Base-by-base conservation (phyloP, 176 grass and related monocot species). In the Neostapfia colusana region DNA sequence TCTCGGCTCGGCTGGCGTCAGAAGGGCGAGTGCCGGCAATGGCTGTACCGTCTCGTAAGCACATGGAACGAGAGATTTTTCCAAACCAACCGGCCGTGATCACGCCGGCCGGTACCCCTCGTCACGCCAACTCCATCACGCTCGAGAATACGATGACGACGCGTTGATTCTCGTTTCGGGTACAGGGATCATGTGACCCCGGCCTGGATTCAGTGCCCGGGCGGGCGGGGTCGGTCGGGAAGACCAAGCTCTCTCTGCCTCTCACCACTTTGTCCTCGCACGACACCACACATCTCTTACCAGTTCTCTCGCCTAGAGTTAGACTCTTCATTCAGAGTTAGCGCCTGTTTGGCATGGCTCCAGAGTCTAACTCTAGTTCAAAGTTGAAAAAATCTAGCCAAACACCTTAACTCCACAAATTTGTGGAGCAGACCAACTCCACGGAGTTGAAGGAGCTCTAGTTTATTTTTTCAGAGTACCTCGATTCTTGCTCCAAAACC, bases 121-220 rank as follows among this genome's bases (percentile, higher is more conserved):
- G 51, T 4, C 51, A 54, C 9, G 76, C 76, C 74, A 77, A 63
- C 16, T 37, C 73, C 21, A 68, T 42, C 18, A 25, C 39, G 4
- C 54, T 55, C 24, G 66, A 43, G 35, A 42, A 78, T 70, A 63
- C 37, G 48, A 66, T 67, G 75, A 83, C 73, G 54, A 50, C 6
- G 73, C 81, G 18, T 5, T 8, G 41, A 76, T 76, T 26, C 20
- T 28, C 42, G 15, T 7, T 76, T 37, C 63, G 21, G 27, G 26
- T 69, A 10, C 64, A 24, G 31, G 12, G 23, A 67, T 67, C 76
- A 73, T 73, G 70, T 73, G 48, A 8, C 38, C 36, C 61, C 7
- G 20, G 27, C 50, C 49, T 73, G 83, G 67, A 70, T 50, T 28
- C 74, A 11, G 18, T 38, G 59, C 42, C 18, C 65, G 60, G 75